Base-by-base conservation (phyloP, 2,329 filamentous ascomycete genomes). In the Fusarium udum region DNA sequence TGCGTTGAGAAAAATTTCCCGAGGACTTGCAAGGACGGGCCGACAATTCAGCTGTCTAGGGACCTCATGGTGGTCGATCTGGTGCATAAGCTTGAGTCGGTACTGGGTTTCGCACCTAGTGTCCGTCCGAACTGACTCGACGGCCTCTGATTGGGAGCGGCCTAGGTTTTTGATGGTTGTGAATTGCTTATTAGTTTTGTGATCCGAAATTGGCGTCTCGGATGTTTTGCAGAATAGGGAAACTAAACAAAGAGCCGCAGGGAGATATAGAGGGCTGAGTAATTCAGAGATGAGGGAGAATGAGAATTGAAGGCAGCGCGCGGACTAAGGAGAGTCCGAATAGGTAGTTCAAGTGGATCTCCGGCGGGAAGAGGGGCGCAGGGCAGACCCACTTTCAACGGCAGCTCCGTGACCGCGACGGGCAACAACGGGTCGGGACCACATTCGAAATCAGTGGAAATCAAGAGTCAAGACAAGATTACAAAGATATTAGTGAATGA, bases 351-450 rank as follows among this genome's bases (percentile, higher is more conserved):
- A 61, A 43, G 32, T 61, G 39, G 36, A 40, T 37, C 37, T 48
- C 61, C 71, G 67, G 67, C 51, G 61, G 68, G 45, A 49, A 40
- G 69, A 71, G 61, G 69, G 61, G 66, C 71, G 39, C 36, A 69
- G 53, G 43, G 7, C 24, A 26, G 70, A 49, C 49, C 71, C 71
- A 62, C 71, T 65, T 43, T 64, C 59, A 56, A 68, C 71, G 71
- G 71, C 71, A 67, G 67, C 67, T 74, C 71, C 71, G 71, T 69
- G 62, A 66, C 70, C 71, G 53, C 55, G 57, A 59, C 71, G 71
- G 71, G 64, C 71, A 74, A 71, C 51, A 73, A 71, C 62, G 71
- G 71, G 71, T 34, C 64, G 52, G 45, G 22, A 13, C 56, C 45
- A 31, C 20, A 53, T n/a, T n/a, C n/a, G 32, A 40, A 59, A 43